Evolutionary conservation across 2,329 filamentous ascomycete species (phyloP).

Genomic region (Fusarium napiforme): DNA sequence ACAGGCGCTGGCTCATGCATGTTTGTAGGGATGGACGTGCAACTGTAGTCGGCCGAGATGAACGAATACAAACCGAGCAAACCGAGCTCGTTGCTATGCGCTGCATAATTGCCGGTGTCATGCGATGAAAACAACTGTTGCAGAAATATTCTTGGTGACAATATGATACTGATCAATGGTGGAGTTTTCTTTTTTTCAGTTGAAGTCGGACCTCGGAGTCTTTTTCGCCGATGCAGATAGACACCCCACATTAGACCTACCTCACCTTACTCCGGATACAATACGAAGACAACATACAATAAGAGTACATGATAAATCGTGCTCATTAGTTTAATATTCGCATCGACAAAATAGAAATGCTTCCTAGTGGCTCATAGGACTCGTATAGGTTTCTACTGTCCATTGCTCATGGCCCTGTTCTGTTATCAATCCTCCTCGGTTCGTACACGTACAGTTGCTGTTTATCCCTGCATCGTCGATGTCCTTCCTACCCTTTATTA

Average conservation of each 20-base stretch:
- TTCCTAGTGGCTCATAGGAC: conserved; percentile 22
- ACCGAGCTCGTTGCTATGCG: conserved; percentile 37
- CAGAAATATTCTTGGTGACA: background rate
- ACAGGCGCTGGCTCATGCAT: conserved; percentile 51
- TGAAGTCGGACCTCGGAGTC: conserved; percentile 35
- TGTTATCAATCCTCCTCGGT: conserved; percentile 3
- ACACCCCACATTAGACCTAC: background rate
- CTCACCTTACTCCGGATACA: background rate
- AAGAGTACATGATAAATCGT: background rate
- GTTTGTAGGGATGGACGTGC: conserved; percentile 41
- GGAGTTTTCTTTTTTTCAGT: conserved; percentile 17
- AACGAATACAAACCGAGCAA: conserved; percentile 41
- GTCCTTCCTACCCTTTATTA: conserved; percentile 1
- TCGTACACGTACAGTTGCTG: conserved; percentile 15
- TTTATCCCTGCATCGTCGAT: background rate
- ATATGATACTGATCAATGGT: background rate
- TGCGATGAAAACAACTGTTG: background rate
- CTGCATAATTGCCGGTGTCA: conserved; percentile 33
- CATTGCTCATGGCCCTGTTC: conserved; percentile 1
- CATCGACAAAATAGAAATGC: conserved; percentile 16
- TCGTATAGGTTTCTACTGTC: conserved; percentile 22
- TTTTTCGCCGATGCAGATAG: conserved; percentile 23
- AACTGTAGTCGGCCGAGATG: conserved; percentile 20
- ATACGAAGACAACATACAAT: background rate
- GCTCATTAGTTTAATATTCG: background rate